These are phyloP conservation scores for Hygrocybe punicea DNA, from an alignment of 768 basidiomycete species.

Conservation along the genomic window DNA sequence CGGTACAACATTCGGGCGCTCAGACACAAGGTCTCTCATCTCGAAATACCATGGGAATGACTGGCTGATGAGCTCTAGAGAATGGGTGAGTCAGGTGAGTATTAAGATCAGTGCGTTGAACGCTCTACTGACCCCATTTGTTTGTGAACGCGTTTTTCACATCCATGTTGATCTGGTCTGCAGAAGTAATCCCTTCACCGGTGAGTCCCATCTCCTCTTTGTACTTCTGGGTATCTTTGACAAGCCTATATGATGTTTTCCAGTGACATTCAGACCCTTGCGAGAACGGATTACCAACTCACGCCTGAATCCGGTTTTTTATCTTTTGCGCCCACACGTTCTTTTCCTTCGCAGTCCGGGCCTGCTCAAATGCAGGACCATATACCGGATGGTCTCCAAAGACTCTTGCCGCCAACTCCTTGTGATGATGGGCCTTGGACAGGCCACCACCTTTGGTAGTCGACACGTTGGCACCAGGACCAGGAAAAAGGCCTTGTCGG, in stretches of 20 bases:
- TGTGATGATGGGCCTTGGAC: conserved; percentile 15
- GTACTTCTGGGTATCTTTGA: neutral
- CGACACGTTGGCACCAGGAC: conserved; percentile 11
- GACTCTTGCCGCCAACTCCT: conserved; percentile 5
- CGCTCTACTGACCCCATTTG: conserved; percentile 6
- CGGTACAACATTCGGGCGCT: conserved; percentile 1
- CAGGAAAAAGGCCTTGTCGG: conserved; percentile 19
- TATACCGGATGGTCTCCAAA: conserved; percentile 14
- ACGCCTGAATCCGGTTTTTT: conserved; percentile 6
- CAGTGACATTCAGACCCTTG: neutral
- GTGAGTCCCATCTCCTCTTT: conserved; percentile 10
- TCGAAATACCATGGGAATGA: conserved; percentile 3
- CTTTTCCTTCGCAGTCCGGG: neutral
- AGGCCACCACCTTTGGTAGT: conserved; percentile 11
- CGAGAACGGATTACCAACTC: neutral
- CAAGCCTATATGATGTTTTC: neutral
- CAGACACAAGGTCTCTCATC: neutral
- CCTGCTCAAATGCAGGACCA: neutral
- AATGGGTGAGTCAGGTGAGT: neutral
- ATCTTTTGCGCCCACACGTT: conserved; percentile 1
- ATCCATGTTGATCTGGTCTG: conserved; percentile 14
- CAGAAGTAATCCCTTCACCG: conserved; percentile 15
- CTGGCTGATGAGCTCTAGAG: conserved; percentile 1
- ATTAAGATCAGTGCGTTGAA: neutral
- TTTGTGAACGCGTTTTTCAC: conserved; percentile 10